phyloP scores from a whole-genome alignment of 768 basidiomycete genomes.

The Trametes elegans region DNA sequence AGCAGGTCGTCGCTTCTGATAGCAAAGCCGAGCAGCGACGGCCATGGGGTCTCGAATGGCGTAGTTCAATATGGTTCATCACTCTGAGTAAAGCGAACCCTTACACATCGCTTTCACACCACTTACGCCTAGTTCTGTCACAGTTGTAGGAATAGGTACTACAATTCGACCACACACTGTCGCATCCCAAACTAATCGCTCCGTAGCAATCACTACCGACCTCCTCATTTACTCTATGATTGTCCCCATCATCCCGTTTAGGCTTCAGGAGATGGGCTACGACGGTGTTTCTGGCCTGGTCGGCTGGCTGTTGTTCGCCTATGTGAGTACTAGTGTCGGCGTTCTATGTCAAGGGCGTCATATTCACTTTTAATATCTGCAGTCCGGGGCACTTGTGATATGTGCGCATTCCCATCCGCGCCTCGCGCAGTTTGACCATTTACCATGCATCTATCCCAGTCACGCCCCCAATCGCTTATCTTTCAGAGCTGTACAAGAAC shows the following conservation, averaged over 20 bases:
- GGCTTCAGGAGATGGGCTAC: constrained; percentile 35
- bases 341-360: not conserved
- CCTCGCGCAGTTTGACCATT: too few relatives aligned
- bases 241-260: constrained; percentile 40
- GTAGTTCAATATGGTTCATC: constrained; percentile 35
- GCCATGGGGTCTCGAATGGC: constrained; percentile 34
- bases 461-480: constrained; percentile 35
- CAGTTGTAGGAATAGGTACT: constrained; percentile 31
- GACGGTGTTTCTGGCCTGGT: constrained; percentile 32
- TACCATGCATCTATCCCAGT: constrained; percentile 24
- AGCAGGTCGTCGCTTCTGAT: not conserved
- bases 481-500: constrained; percentile 35
- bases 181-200: not conserved
- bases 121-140: not conserved
- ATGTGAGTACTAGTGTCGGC: constrained; percentile 31
- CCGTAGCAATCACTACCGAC: constrained; percentile 33
- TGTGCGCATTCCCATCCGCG: too few relatives aligned
- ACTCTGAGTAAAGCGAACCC: constrained; percentile 27
- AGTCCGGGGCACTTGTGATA: constrained; percentile 34
- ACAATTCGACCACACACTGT: not conserved
- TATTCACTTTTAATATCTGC: not conserved
- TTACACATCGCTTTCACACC: not conserved
- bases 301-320: constrained; percentile 42
- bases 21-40: not conserved
- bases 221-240: constrained; percentile 38